These are phyloP conservation scores for Cladosporium colombiae DNA, from an alignment of 2,329 filamentous ascomycete species.

Conservation along the genomic window DNA sequence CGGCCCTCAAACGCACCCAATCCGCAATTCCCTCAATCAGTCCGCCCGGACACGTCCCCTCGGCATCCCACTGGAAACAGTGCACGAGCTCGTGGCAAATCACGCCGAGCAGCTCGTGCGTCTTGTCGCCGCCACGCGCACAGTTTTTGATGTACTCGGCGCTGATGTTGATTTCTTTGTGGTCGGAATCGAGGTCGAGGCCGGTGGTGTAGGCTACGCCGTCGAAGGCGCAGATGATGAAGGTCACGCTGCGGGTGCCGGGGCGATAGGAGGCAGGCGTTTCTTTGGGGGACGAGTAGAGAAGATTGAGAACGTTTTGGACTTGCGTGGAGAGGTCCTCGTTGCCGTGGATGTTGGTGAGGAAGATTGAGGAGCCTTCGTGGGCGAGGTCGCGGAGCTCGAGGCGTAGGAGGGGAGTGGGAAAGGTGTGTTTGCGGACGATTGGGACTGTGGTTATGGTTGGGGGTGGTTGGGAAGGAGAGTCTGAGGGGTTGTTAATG, in stretches of 20 bases:
- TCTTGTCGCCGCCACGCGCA: conserved; percentile 45
- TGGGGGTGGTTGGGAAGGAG: not conserved
- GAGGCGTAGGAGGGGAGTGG: conserved; percentile 49
- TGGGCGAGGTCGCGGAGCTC: conserved; percentile 53
- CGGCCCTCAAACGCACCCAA: conserved; percentile 78
- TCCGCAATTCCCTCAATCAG: conserved; percentile 91
- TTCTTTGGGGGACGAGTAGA: conserved; percentile 58
- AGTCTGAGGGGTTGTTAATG: conserved; percentile 20
- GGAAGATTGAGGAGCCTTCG: conserved; percentile 66
- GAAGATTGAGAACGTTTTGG: conserved; percentile 65
- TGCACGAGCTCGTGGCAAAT: conserved; percentile 92
- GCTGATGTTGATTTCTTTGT: conserved; percentile 92
- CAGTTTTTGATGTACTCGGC: conserved; percentile 66
- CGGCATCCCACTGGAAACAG: conserved; percentile 81
- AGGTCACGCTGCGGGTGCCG: conserved; percentile 79
- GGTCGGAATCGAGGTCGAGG: conserved; percentile 73
- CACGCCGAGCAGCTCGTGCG: conserved; percentile 72
- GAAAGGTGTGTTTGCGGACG: conserved; percentile 36
- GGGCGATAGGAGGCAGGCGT: conserved; percentile 42
- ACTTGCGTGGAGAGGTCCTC: conserved; percentile 64
- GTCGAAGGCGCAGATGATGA: conserved; percentile 75
- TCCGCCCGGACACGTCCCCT: conserved; percentile 61
- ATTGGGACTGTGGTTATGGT: conserved; percentile 22
- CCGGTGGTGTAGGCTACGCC: conserved; percentile 91
- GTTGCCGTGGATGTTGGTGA: conserved; percentile 64